Base-by-base conservation (phyloP, 2,329 filamentous ascomycete genomes). In the Waltergamsia citrina region DNA sequence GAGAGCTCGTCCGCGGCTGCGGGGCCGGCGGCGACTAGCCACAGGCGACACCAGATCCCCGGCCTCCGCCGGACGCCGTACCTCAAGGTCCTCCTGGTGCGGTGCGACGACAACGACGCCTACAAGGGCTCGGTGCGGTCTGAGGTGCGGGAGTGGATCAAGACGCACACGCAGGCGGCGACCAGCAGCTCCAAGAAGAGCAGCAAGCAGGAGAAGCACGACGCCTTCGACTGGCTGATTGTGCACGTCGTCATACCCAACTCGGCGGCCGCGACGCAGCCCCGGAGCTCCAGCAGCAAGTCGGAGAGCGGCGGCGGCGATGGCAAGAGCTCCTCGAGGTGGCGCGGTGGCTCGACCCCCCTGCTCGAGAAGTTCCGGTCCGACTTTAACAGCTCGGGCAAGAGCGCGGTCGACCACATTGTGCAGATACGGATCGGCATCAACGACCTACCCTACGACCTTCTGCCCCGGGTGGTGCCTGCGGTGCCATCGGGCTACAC, bases 211-310 rank as follows among this genome's bases (percentile, higher is more conserved):
- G 90, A 95, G 51, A 92, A 93, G 41, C 92, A 98, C 51, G 90
- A 98, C 62, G 90, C 92, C 1, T 94, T 83, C 46, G 92, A 98
- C 57, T 96, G 88, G 84, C 66, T 98, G 43, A 85, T 98, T 35
- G 53, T 98, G 16, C 92, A 98, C 54, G 85, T 98, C 18, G 84
- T 95, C 10, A 67, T 94, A 14, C 88, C 90, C 11, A 88, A 94
- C 42, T 90, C 85, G 0, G 68, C 75, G 11, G 86, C 85, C 2
- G 79, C 85, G 16, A 83, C 78, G 3, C 85, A 93, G 51, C 84
- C 85, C 11, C 71, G 82, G 41, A 74, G 67, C 37, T 74, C 67
- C 38, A 73, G 69, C 36, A 62, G 67, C 35, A 68, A 71, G 41
- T 56, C 68, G 4, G 73, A 79, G 17, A 68, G 67, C 19, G 59